Conservation (phyloP, 2,329 filamentous ascomycete species). For the Teratosphaeria viscida region DNA sequence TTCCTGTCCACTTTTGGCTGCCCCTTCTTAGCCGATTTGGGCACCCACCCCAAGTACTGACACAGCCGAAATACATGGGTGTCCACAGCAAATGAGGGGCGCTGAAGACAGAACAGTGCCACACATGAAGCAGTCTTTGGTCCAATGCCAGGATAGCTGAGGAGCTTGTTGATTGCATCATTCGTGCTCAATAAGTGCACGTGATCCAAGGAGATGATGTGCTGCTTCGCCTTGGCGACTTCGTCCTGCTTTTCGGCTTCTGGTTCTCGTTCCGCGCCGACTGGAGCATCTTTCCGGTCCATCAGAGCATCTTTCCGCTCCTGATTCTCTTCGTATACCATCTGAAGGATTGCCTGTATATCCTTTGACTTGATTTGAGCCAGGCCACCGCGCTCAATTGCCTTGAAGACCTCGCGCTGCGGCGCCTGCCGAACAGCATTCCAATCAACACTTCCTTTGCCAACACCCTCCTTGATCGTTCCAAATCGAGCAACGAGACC, state of each 20-base stretch:
- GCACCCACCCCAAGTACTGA: constrained; percentile 53
- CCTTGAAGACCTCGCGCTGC: constrained; percentile 51
- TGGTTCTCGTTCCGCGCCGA: constrained; percentile 36
- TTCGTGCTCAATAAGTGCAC: constrained; percentile 45
- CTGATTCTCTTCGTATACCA: constrained; percentile 59
- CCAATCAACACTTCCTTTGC: constrained; percentile 66
- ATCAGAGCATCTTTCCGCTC: constrained; percentile 43
- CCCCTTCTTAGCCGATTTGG: constrained; percentile 33
- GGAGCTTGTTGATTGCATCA: constrained; percentile 47
- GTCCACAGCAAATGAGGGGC: constrained; percentile 55
- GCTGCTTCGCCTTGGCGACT: constrained; percentile 45
- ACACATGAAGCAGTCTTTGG: constrained; percentile 58
- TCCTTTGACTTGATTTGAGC: constrained; percentile 59
- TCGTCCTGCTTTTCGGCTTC: constrained; percentile 46
- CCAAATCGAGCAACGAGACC: constrained; percentile 57
- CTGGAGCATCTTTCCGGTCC: constrained; percentile 21
- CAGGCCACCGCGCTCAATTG: constrained; percentile 62
- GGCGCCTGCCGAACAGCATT: constrained; percentile 54
- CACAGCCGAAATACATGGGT: constrained; percentile 56
- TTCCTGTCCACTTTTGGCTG: constrained; percentile 29
- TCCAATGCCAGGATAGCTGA: constrained; percentile 52
- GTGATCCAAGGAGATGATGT: constrained; percentile 55
- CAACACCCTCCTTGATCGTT: constrained; percentile 40
- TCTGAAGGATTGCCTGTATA: constrained; percentile 64
- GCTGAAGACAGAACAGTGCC: constrained; percentile 52